Evolutionary conservation across 306 rosid genomes (phyloP), one percentile per base, ranked within the genome.

Genomic region (Albizia julibrissin): DNA sequence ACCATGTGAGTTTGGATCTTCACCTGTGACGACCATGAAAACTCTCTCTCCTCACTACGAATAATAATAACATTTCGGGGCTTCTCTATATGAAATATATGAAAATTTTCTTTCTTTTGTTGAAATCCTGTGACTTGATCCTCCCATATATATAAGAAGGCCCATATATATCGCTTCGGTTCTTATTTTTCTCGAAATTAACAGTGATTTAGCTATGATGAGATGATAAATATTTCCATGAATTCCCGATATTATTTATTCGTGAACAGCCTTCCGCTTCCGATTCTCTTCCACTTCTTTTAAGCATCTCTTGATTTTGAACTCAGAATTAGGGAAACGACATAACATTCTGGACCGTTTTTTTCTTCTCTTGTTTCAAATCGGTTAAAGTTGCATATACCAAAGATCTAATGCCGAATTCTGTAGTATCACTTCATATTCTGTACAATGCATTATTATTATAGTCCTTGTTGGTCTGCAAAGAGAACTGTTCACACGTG

Each of bases 1-100:
- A 92, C 77, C 97, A 85, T 84, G 91, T 94, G 82, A 91, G 98
- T 88, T 92, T 94, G 91, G 98, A 94, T 89, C 98, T 94, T 90
- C 98, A 87, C 88, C 89, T 94, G 89, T 94, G 85, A 87, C 80
- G 85, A 87, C 80, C 7, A 19, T 19, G 26, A 67, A 34, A 19
- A 24, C n/a, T 65, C 15, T 15, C 40, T 65, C 40, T 37, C 7
- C 8, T 62, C 68, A 2, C 8, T 15, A 31, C 8, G n/a, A 31
- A 37, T 43, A 33, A 37, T 43, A 33, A 68, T 68, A 68, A 37
- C 42, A 47, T 18, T 34, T 15, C 18, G 47, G 10, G 44, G 59
- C 27, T 33, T 15, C 16, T 50, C 33, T 75, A 29, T 68, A 68
- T 75, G 33, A 22, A 33, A 37, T 69, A 68, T 68, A 18, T 58